phyloP scores from a whole-genome alignment of 2,329 filamentous ascomycete species.

The Ramularia endophylla region DNA sequence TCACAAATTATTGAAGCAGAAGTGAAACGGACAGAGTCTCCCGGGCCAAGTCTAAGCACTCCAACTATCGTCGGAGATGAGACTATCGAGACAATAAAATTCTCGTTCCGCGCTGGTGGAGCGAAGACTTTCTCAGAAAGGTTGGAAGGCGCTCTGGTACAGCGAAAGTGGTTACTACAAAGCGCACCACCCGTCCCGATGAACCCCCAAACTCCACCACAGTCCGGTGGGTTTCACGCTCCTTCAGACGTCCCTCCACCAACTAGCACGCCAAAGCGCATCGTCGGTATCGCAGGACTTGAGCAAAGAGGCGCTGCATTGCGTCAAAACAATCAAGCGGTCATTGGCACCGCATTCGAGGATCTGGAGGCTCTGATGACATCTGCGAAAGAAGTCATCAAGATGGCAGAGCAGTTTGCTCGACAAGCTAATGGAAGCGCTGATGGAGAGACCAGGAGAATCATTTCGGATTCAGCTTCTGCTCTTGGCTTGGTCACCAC shows the following conservation, averaged over 20 bases:
- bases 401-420: conserved; percentile 82
- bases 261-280: conserved; percentile 42
- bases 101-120: conserved; percentile 85
- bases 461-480: conserved; percentile 75
- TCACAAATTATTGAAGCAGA: conserved; percentile 29
- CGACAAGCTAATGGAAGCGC: conserved; percentile 56
- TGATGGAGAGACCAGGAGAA: conserved; percentile 51
- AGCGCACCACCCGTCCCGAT: conserved; percentile 82
- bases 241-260: conserved; percentile 21
- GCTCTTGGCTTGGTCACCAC: conserved; percentile 88
- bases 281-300: conserved; percentile 84
- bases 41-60: conserved; percentile 59
- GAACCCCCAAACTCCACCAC: conserved; percentile 34
- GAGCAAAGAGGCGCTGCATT: conserved; percentile 79
- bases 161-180: conserved; percentile 92
- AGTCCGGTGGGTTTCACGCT: conserved; percentile 43
- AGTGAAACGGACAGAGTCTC: conserved; percentile 60
- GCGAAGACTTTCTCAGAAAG: conserved; percentile 87
- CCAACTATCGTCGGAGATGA: conserved; percentile 48
- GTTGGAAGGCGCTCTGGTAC: conserved; percentile 78
- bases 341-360: conserved; percentile 92
- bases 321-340: conserved; percentile 84
- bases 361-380: conserved; percentile 96
- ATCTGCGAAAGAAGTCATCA: conserved; percentile 92
- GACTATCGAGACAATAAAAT: conserved; percentile 69